These are phyloP conservation scores for Clavulina sp. DNA, from an alignment of 768 basidiomycete species.

Conservation along the genomic window DNA sequence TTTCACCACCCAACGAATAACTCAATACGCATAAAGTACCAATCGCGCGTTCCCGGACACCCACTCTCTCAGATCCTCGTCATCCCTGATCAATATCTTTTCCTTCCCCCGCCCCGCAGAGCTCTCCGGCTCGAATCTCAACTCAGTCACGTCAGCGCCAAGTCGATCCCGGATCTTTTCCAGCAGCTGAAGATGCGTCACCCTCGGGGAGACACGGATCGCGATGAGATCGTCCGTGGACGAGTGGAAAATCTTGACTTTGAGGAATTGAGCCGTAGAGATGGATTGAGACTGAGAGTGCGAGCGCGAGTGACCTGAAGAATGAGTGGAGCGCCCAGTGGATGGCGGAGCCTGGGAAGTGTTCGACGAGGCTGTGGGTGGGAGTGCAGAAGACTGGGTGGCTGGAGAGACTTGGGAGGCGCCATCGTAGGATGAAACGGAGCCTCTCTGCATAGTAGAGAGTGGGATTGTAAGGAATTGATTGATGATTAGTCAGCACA, in stretches of 20 bases:
- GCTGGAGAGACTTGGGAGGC: no score
- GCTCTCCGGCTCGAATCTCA: constrained; percentile 49
- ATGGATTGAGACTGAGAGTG: not conserved
- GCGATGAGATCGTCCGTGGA: constrained; percentile 90
- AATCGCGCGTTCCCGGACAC: constrained; percentile 66
- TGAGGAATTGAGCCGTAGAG: constrained; percentile 41
- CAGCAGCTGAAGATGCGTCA: constrained; percentile 72
- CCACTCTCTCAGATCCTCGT: constrained; percentile 53
- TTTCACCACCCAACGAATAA: no score
- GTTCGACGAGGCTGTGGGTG: not conserved
- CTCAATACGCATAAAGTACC: constrained; percentile 35
- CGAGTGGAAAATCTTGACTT: constrained; percentile 96
- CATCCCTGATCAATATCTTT: constrained; percentile 37
- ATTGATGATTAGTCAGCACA: no score
- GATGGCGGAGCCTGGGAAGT: not conserved
- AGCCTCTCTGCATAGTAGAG: no score
- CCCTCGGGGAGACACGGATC: constrained; percentile 86
- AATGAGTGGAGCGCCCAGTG: no score
- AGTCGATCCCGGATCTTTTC: constrained; percentile 81
- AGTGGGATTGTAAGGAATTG: no score
- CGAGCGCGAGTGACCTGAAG: not conserved
- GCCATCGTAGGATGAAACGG: no score
- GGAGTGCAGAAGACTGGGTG: not conserved
- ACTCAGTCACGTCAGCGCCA: constrained; percentile 45
- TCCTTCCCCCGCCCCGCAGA: constrained; percentile 25